Evolutionary conservation across 768 basidiomycete species (phyloP), one percentile per base, ranked within the genome.

Genomic region (Leucosporidium scottii): DNA sequence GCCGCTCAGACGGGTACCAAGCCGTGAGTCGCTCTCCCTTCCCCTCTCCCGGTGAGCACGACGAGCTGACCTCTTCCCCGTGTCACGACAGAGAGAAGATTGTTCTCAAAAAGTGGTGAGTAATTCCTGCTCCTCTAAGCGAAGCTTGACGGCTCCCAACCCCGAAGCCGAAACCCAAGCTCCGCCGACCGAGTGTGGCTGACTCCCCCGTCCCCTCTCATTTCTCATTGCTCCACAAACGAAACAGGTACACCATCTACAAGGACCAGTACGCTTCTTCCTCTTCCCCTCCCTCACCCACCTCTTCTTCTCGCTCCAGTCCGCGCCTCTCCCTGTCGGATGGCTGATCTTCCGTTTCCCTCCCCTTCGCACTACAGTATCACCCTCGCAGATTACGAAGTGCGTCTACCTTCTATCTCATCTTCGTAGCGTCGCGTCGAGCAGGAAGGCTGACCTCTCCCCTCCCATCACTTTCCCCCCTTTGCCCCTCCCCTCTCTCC

Each of bases 1-100:
- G 94, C 88, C 2, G 94, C 93, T 0, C 96, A 99, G 79, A 96
- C 85, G 0, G 96, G 96, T 62, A 96, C 94, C 21, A 85, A 91
- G 75, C 75, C 80, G 75, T 75, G 36, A 59, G 70, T 60, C 47
- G 12, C 49, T 4, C 48, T 1, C 2, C 30, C 27, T 8, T 28
- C 17, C 30, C 4, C 21, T 23, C 1, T 25, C 13, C 23, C 2
- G 36, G 31, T 64, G 39, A 55, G 23, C 7, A n/a, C n/a, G n/a
- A n/a, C n/a, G n/a, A n/a, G n/a, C n/a, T n/a, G n/a, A n/a, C n/a
- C 13, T 20, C 27, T 21, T 56, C 27, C 21, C 15, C 28, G 5
- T 18, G 23, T n/a, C 23, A 28, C 12, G n/a, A 10, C 51, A 70
- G 64, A 17, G 65, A 68, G 53, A 71, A 74, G 84, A 94, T 99